Conservation (phyloP, 108 stramenopile genomes). For the Skeletonema costatum region DNA sequence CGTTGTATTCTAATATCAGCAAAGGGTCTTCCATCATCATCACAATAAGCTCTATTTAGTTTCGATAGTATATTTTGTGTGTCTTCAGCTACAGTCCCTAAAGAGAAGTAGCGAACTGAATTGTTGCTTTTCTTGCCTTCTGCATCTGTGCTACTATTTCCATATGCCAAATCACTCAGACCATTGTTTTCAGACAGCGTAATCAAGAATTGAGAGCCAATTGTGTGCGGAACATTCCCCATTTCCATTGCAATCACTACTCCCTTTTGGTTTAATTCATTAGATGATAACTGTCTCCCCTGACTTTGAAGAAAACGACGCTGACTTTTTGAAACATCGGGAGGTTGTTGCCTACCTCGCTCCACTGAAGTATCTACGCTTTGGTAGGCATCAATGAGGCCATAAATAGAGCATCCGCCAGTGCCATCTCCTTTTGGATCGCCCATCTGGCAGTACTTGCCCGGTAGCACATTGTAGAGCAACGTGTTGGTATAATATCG, state of each 20-base stretch:
- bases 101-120: constrained; percentile 59
- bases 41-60: constrained; percentile 86
- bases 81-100: constrained; percentile 95
- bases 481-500: constrained; percentile 78
- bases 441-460: constrained; percentile 78
- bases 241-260: constrained; percentile 76
- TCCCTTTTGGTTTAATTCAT: constrained; percentile 73
- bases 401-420: constrained; percentile 91
- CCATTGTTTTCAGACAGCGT: constrained; percentile 79
- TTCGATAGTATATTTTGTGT: constrained; percentile 79
- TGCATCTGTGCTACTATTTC: constrained; percentile 4
- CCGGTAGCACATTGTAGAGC: constrained; percentile 73
- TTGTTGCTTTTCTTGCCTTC: constrained; percentile 46
- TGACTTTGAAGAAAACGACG: constrained; percentile 68
- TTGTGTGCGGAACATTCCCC: constrained; percentile 65
- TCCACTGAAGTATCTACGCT: background rate
- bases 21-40: constrained; percentile 92
- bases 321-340: constrained; percentile 42
- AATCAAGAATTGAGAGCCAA: constrained; percentile 95
- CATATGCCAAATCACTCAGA: constrained; percentile 51
- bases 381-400: constrained; percentile 55
- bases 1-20: constrained; percentile 94
- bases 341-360: background rate
- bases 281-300: constrained; percentile 57
- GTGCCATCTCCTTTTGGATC: constrained; percentile 93